Conservation (phyloP, 345 rosid genomes). For the Salix suchowensis region DNA sequence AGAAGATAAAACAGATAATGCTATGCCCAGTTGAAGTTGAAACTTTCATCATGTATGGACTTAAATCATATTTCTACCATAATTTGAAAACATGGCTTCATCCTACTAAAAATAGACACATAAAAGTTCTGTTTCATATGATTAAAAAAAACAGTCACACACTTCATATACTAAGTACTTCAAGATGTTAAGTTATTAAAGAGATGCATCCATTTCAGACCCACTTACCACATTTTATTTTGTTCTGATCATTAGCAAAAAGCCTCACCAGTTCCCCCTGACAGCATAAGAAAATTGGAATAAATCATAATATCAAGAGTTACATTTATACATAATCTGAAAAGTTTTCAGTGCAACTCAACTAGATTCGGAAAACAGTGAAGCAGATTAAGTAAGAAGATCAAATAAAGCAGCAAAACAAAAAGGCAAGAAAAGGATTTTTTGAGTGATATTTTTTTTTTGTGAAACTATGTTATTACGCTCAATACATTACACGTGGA, state of each 20-base stretch:
- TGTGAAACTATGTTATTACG: background rate
- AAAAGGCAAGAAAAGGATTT: no score
- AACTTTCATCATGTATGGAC: background rate
- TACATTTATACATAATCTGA: background rate
- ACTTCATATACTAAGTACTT: background rate
- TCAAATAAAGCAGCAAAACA: background rate
- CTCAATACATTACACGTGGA: background rate
- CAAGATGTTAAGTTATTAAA: slow-evolving; percentile 8
- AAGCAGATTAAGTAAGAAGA: background rate
- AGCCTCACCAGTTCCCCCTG: slow-evolving; percentile 89
- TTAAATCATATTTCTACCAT: background rate
- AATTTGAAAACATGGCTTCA: background rate
- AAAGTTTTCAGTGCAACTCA: background rate
- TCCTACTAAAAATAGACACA: background rate
- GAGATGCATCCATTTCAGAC: background rate
- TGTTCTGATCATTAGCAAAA: slow-evolving; percentile 87
- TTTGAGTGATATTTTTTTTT: background rate
- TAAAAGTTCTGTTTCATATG: background rate
- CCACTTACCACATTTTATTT: slow-evolving; percentile 85
- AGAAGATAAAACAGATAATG: background rate
- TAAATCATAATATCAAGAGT: background rate
- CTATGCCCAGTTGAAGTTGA: background rate
- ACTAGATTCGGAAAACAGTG: background rate
- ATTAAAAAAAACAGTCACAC: background rate
- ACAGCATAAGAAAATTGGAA: slow-evolving; percentile 13